Evolutionary conservation across 2,329 filamentous ascomycete genomes (phyloP).

Genomic region (Ceratocystis colombiana): DNA sequence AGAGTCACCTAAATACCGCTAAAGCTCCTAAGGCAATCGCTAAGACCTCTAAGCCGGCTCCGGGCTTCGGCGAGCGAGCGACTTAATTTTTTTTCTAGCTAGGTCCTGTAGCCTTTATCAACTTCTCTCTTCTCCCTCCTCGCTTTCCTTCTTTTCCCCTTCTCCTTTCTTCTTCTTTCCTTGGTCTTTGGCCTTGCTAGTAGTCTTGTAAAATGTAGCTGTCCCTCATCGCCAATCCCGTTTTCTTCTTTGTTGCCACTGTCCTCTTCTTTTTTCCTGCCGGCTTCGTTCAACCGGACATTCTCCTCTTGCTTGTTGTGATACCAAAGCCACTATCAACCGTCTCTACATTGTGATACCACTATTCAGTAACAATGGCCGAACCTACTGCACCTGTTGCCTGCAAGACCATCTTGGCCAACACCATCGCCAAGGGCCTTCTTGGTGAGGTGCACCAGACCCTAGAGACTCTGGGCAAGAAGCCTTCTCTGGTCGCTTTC

Average conservation of each 20-base stretch:
- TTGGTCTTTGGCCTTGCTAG: background rate
- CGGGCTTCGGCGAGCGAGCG: slow-evolving; percentile 25
- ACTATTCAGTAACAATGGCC: slow-evolving; percentile 15
- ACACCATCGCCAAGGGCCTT: slow-evolving; percentile 73
- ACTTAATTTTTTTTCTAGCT: slow-evolving; percentile 16
- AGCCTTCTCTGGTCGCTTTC: slow-evolving; percentile 80
- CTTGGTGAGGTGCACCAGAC: slow-evolving; percentile 68
- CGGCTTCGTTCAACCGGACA: background rate
- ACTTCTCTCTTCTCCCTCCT: slow-evolving; percentile 6
- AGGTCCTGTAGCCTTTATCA: slow-evolving; percentile 10
- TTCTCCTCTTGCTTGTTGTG: background rate
- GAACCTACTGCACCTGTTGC: slow-evolving; percentile 31
- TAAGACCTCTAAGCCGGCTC: slow-evolving; percentile 11
- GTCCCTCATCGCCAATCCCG: background rate
- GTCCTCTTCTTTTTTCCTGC: slow-evolving; percentile 2
- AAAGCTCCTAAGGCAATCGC: background rate
- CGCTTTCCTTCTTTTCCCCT: background rate
- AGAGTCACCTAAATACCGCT: background rate
- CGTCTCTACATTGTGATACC: background rate
- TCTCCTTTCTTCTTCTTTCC: background rate
- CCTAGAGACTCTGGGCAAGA: slow-evolving; percentile 57
- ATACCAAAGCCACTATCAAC: background rate
- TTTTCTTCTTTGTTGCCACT: background rate
- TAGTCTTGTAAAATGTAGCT: slow-evolving; percentile 14
- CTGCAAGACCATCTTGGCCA: slow-evolving; percentile 89